These are phyloP conservation scores for Trichoderma atrobrunneum DNA, from an alignment of 2,329 filamentous ascomycete species.

Conservation along the genomic window DNA sequence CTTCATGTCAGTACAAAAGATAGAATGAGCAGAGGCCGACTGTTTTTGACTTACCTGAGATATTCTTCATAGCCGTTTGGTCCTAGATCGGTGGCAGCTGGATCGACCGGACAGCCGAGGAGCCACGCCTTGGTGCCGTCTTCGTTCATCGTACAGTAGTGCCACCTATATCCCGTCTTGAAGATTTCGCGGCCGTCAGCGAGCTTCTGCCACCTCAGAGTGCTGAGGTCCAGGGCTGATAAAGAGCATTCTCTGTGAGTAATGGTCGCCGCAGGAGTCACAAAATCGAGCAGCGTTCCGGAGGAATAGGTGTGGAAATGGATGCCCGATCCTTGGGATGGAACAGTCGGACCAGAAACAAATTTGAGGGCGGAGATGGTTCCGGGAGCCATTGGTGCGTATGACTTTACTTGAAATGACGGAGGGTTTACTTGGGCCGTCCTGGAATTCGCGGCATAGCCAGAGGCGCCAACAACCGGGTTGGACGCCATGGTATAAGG, in stretches of 20 bases:
- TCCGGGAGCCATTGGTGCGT: slow-evolving; percentile 82
- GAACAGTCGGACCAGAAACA: slow-evolving; percentile 74
- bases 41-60: slow-evolving; percentile 51
- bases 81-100: slow-evolving; percentile 60
- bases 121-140: slow-evolving; percentile 96
- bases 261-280: slow-evolving; percentile 86
- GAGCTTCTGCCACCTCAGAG: slow-evolving; percentile 89
- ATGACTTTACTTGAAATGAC: slow-evolving; percentile 65
- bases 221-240: slow-evolving; percentile 81
- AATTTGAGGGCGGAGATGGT: slow-evolving; percentile 89
- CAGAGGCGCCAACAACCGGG: slow-evolving; percentile 55
- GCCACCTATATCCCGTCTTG: slow-evolving; percentile 88
- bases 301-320: slow-evolving; percentile 97
- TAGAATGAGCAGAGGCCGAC: background rate
- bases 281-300: slow-evolving; percentile 87
- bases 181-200: slow-evolving; percentile 95
- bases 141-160: slow-evolving; percentile 95
- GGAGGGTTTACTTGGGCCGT: slow-evolving; percentile 65
- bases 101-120: slow-evolving; percentile 83
- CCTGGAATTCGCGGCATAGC: slow-evolving; percentile 66
- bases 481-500: slow-evolving; percentile 50
- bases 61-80: slow-evolving; percentile 81
- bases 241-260: slow-evolving; percentile 84
- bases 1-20: background rate
- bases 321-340: slow-evolving; percentile 83